A percentile compares a stretch with the other conserved stretches of the same genome.
phyloP scores from a whole-genome alignment of 352 stramenopile genomes.

The Peronospora tabacina region DNA sequence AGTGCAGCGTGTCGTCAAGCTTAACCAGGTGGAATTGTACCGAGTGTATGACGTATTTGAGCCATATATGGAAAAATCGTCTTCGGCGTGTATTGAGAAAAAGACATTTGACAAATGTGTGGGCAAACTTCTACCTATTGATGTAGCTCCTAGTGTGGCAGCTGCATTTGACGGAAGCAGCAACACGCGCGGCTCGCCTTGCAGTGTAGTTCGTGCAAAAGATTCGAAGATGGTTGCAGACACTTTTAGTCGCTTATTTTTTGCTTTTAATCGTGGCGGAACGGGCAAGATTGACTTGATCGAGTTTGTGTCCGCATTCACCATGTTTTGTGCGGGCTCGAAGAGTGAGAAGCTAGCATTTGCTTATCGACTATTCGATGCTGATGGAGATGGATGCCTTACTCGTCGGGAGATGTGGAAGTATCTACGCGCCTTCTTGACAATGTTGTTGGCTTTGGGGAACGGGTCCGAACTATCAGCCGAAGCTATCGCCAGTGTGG shows the following conservation, averaged over 20 bases:
- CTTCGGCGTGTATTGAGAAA: slow-evolving; percentile 66
- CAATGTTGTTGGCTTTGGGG: slow-evolving; percentile 90
- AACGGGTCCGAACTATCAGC: slow-evolving; percentile 81
- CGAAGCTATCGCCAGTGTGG: slow-evolving; percentile 73
- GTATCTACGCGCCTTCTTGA: slow-evolving; percentile 92
- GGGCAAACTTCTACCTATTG: slow-evolving; percentile 43
- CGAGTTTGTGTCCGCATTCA: slow-evolving; percentile 91
- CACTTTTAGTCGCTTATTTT: slow-evolving; percentile 69
- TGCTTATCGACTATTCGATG: slow-evolving; percentile 87
- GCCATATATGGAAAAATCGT: slow-evolving; percentile 49
- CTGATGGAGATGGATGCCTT: slow-evolving; percentile 85
- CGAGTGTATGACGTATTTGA: slow-evolving; percentile 68
- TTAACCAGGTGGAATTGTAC: slow-evolving; percentile 62
- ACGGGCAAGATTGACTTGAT: slow-evolving; percentile 80
- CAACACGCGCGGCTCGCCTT: slow-evolving; percentile 48
- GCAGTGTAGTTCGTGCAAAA: slow-evolving; percentile 55
- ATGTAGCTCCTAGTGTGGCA: slow-evolving; percentile 46
- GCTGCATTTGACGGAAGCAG: slow-evolving; percentile 54
- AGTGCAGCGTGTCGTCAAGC: slow-evolving; percentile 62
- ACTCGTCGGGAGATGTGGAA: slow-evolving; percentile 88
- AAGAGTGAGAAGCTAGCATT: slow-evolving; percentile 94
- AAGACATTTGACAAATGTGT: slow-evolving; percentile 73
- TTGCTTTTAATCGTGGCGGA: slow-evolving; percentile 79
- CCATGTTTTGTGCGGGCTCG: slow-evolving; percentile 89
- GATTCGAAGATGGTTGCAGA: slow-evolving; percentile 74